Evolutionary conservation across 345 rosid species (phyloP), one percentile per base, ranked within the genome.

Genomic region (Kernera saxatilis): DNA sequence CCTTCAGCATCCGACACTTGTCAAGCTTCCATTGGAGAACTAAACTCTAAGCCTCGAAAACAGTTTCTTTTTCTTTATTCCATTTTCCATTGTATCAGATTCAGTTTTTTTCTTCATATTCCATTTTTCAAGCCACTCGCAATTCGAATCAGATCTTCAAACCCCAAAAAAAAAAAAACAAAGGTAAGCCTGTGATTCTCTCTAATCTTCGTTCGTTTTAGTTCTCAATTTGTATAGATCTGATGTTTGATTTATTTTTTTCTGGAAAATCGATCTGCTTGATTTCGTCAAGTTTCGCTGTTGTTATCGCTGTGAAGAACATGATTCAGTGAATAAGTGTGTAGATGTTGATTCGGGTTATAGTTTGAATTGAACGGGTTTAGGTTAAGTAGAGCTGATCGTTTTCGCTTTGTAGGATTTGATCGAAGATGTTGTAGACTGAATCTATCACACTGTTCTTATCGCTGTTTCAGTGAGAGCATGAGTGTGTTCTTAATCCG

Each of bases 31-130:
- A 60, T 25, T 50, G 78, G 78, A 59, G 0, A 6, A 11, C 21
- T 39, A 30, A 67, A 41, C 68, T 67, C 68, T 4, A 29, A 13
- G 54, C 78, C 69, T 74, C 69, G 69, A 68, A 23, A 74, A 22
- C 45, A 22, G 72, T 58, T 60, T 22, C 37, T 14, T 6, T n/a
- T 48, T 37, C 10, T 14, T 43, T 17, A 55, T 65, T 66, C 36
- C 40, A 22, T 49, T 58, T 68, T 19, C 25, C 17, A 37, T 35
- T 64, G 14, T 36, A 35, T 64, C 57, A 64, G 56, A 45, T 64
- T 65, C 65, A 72, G 30, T 62, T 44, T 39, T 13, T 48, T 22
- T 37, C n/a, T n/a, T n/a, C 27, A 8, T 52, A 22, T 18, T 65
- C 51, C 58, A 29, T 25, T 43, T 18, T 37, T 50, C 25, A 65